A percentile compares a stretch with the other conserved stretches of the same genome.
Conservation (phyloP, 495 filamentous ascomycete species). For the Tuber umbilicatum region DNA sequence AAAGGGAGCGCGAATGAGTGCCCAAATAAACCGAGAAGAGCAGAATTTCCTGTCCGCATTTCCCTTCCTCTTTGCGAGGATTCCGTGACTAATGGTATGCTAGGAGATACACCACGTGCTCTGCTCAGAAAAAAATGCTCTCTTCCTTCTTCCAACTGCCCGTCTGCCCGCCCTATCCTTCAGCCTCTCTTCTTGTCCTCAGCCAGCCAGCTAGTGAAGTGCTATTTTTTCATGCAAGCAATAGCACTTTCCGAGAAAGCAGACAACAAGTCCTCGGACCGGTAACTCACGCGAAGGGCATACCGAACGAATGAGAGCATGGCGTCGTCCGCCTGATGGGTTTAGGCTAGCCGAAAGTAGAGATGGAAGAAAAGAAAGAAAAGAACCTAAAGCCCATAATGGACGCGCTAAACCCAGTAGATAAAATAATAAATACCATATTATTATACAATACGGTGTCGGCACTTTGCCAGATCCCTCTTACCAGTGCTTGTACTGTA, state of each 20-base stretch:
- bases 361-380: not conserved
- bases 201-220: too few relatives aligned
- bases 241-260: conserved; percentile 2
- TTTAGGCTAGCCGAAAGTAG: not conserved
- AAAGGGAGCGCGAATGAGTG: not conserved
- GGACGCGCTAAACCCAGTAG: not conserved
- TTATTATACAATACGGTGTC: not conserved
- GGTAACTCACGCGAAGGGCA: not conserved
- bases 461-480: not conserved
- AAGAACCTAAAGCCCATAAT: too few relatives aligned
- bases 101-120: conserved; percentile 30
- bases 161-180: not conserved
- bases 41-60: conserved; percentile 25
- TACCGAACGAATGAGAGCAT: not conserved
- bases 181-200: too few relatives aligned
- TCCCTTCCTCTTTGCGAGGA: conserved; percentile 37
- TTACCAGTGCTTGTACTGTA: too few relatives aligned
- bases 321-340: not conserved
- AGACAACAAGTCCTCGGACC: too few relatives aligned
- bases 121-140: conserved; percentile 16
- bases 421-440: not conserved
- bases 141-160: conserved; percentile 10
- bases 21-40: conserved; percentile 9
- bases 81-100: conserved; percentile 37
- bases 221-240: conserved; percentile 3